These are phyloP conservation scores for Desmodesmus armatus DNA, from an alignment of 139 green algal species.

Conservation along the genomic window DNA sequence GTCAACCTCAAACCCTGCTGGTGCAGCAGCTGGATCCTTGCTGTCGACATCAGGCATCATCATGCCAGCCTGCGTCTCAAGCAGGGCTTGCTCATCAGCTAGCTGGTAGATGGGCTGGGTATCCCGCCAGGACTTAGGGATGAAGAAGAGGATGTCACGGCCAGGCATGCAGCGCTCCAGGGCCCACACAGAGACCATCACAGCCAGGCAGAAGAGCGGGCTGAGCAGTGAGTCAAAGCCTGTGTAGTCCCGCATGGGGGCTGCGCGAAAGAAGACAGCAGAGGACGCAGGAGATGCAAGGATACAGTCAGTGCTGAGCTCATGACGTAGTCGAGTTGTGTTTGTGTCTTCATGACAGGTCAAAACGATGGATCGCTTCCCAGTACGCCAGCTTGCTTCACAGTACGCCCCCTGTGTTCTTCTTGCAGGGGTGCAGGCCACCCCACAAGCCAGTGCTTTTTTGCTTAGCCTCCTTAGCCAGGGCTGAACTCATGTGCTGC, in stretches of 20 bases:
- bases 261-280: not conserved
- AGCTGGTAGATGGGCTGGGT: conserved; percentile 26
- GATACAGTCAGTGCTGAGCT: not conserved
- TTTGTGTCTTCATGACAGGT: not conserved
- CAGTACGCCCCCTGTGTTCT: too few species aligned
- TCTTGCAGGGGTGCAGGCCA: too few species aligned
- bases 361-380: too few species aligned
- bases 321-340: not conserved
- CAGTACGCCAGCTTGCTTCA: too few species aligned
- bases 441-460: too few species aligned
- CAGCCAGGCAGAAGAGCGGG: conserved; percentile 41
- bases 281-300: not conserved
- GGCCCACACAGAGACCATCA: conserved; percentile 22
- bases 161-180: conserved; percentile 30
- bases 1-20: not conserved
- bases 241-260: conserved; percentile 49
- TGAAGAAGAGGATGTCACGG: conserved; percentile 45
- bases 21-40: not conserved
- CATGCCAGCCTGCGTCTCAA: not conserved
- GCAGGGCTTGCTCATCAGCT: conserved; percentile 10
- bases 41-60: not conserved
- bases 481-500: not conserved
- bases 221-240: conserved; percentile 56
- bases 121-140: conserved; percentile 44
- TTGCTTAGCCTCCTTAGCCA: too few species aligned